Evolutionary conservation across 306 rosid genomes (phyloP), one percentile per base, ranked within the genome.

Genomic region (Corylus heterophylla): DNA sequence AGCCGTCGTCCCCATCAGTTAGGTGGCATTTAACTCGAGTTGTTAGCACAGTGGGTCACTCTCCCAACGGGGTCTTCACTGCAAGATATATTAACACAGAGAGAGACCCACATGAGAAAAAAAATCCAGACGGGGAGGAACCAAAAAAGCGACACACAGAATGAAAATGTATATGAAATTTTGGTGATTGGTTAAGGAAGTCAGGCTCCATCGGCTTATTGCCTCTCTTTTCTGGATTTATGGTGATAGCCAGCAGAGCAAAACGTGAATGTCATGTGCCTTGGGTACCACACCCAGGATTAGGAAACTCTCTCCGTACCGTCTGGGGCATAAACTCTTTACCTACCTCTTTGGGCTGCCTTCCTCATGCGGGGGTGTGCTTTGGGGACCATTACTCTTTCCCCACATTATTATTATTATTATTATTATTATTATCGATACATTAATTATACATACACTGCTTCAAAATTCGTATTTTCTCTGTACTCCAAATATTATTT

Each of bases 201-300:
- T 74, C 76, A 54, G 74, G 68, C 73, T 74, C 74, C 74, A 42
- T 42, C 45, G 45, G 85, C 74, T 22, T 77, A 44, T 72, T 63
- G 76, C 78, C 51, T 8, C 9, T 8, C 2, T 7, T 12, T 49
- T 9, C 77, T 78, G 79, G 78, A 81, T 72, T 70, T 31, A 72
- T 66, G 63, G 87, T 88, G 90, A 85, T 50, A 80, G 86, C 84
- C 92, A 91, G 91, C 90, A 84, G 74, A 85, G 75, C 80, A 84
- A 83, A 87, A 84, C 85, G 83, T 81, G 91, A 54, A 6, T 74
- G 74, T 89, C 98, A 93, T 93, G 91, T 91, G 95, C 90, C 82
- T 86, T 76, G 89, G 89, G 91, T 82, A 83, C 54, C 2, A 2
- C 52, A 9, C 52, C 22, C 75, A 73, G 71, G 51, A 47, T 31